phyloP scores from a whole-genome alignment of 805 yeast genomes.

The Candida dajiaensis region DNA sequence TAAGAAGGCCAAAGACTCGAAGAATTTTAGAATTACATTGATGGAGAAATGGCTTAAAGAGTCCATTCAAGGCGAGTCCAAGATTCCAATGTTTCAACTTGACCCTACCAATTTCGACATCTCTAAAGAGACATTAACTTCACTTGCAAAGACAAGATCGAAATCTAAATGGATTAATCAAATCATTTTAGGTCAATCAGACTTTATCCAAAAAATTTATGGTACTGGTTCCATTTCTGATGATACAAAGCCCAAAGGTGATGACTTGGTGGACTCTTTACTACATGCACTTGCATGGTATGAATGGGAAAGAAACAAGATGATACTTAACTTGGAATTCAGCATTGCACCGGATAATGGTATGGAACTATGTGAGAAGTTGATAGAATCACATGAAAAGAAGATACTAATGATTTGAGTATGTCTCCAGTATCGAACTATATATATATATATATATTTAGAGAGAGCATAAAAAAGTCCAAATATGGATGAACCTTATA shows the following conservation, averaged over 20 bases:
- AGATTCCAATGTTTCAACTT: constrained; percentile 5
- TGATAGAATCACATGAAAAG: constrained; percentile 10
- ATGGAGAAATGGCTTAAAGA: constrained; percentile 18
- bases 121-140: background rate
- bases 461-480: too few species aligned
- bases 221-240: background rate
- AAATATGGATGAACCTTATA: too few species aligned
- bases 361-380: constrained; percentile 11
- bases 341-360: constrained; percentile 14
- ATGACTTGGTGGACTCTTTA: constrained; percentile 22
- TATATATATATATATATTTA: too few species aligned
- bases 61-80: background rate
- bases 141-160: constrained; percentile 1
- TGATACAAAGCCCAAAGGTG: constrained; percentile 15
- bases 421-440: too few species aligned
- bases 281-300: constrained; percentile 20
- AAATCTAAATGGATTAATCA: constrained; percentile 17
- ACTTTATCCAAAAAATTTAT: background rate
- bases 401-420: background rate
- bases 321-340: constrained; percentile 17
- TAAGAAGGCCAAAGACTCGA: constrained; percentile 7
- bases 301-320: constrained; percentile 23
- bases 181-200: constrained; percentile 5
- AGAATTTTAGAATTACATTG: constrained; percentile 13
- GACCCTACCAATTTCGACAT: constrained; percentile 9